Evolutionary conservation across 2,329 filamentous ascomycete genomes (phyloP), one percentile per base, ranked within the genome.

Genomic region (Teratosphaeriaceae sp.): DNA sequence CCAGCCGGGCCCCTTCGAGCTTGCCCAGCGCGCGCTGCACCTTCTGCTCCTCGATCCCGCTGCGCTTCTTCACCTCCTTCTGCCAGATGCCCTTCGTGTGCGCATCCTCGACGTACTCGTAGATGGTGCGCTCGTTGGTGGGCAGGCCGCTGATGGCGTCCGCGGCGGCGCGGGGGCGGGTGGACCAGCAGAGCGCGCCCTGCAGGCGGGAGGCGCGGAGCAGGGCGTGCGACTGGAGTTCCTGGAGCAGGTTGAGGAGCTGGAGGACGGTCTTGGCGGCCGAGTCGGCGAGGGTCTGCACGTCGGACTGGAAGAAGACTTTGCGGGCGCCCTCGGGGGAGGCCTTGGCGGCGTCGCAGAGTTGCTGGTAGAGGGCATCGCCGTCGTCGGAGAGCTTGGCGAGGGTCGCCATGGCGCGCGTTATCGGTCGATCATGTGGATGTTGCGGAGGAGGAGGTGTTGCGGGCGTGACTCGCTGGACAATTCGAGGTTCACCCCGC

Each of bases 51-150:
- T 63, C 95, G 78, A 65, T 87, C 85, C 44, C 88, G 82, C 47
- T 82, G 80, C 54, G 75, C 76, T 46, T 49, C 63, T 89, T 86
- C 55, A 98, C 82, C 12, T 81, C 84, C 62, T 88, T 87, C 48
- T 84, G 84, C 92, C 92, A 98, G 58, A 95, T 87, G 47, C 90
- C 92, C 57, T 88, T 84, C 51, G 79, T 78, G 50, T 85, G 86
- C 22, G 85, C 82, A 54, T 86, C 83, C 66, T 97, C 90, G 60
- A 98, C 90, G 55, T 87, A 79, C 52, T 82, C 80, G 74, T 94
- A 97, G 20, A 97, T 84, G 60, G 95, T 76, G 59, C 80, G 78
- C 66, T 97, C 90, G 58, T 90, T 80, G 47, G 79, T 63, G 46
- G 64, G 73, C 44, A 81, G 67, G 43, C 66, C 66, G 18, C 59